Evolutionary conservation across 2,329 filamentous ascomycete species (phyloP), one percentile per base, ranked within the genome.

Genomic region (Blastomyces percursus): DNA sequence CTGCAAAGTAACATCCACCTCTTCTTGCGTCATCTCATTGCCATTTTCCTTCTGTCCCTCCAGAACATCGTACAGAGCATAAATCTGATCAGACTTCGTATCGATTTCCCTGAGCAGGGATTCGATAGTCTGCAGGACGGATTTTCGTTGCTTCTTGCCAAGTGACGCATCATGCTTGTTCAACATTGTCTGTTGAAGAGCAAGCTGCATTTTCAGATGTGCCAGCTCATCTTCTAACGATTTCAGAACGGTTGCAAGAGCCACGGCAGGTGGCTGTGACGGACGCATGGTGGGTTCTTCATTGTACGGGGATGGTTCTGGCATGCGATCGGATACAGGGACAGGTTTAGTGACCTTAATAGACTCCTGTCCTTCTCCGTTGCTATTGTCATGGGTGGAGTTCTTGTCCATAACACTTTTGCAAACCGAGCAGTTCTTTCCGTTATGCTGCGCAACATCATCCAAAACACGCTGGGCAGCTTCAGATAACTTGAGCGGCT

Each of bases 161-260:
- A 89, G 72, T 0, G 85, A 81, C 59, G 86, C 83, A 74, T 94
- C 87, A 62, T 86, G 83, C 27, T 78, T 78, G 66, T 85, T 85
- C 74, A 91, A 90, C 46, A 81, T 76, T 2, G 79, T 79, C 68
- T 88, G 84, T 63, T 84, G 81, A 42, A 80, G 74, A 0, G 82
- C 78, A n/a, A 91, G 81, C 69, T 87, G 82, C 67, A 88, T 80
- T 74, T 89, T 88, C 61, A 95, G 76, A 71, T 95, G 89, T 14
- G 82, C 81, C 54, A 92, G 82, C 73, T 96, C 91, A 71, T 95
- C 90, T 67, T 90, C 81, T 3, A 95, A 78, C 8, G 86, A 83
- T 75, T 95, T 94, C 72, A 96, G 86, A 27, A 96, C 89, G n/a
- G 86, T 84, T 8, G 89, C 88, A 30, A 96, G 83, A 11, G 91